Percentiles rank a stretch among this genome's conserved stretches.
phyloP scores from a whole-genome alignment of 495 filamentous ascomycete species.

The Immersiella caudata region DNA sequence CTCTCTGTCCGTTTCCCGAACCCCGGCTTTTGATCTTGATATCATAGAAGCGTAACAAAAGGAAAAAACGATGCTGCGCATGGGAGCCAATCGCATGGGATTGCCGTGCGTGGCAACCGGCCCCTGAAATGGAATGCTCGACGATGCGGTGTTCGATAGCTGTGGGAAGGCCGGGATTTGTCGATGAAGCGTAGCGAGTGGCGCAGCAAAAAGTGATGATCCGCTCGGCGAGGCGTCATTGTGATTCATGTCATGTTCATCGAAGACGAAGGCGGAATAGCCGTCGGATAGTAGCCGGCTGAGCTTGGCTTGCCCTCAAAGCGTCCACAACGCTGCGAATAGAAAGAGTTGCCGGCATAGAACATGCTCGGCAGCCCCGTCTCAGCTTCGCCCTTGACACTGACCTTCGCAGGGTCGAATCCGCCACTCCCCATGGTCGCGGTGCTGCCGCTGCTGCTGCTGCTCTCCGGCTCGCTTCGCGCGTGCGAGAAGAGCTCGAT shows the following conservation, averaged over 20 bases:
- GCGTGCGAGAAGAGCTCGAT: constrained; percentile 48
- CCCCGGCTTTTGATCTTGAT: constrained; percentile 12
- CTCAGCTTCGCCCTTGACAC: constrained; percentile 51
- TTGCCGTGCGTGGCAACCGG: not conserved
- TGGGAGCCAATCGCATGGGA: not conserved
- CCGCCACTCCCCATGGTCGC: constrained; percentile 28
- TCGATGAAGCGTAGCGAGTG: not conserved
- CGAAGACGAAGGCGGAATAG: constrained; percentile 35
- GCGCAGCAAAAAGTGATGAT: not conserved
- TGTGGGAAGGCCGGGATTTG: not conserved
- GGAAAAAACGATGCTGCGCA: not conserved
- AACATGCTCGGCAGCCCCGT: constrained; percentile 45
- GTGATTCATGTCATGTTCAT: constrained; percentile 36
- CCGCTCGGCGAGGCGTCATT: not conserved
- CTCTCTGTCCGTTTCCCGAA: constrained; percentile 14
- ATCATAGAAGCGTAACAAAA: constrained; percentile 5
- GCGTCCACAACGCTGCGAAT: constrained; percentile 41
- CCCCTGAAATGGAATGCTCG: not conserved
- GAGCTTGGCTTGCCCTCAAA: constrained; percentile 52
- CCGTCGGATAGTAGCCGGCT: constrained; percentile 49
- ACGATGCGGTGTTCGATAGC: not conserved
- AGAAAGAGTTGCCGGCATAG: constrained; percentile 42
- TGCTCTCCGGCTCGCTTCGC: constrained; percentile 41
- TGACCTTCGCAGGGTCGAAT: constrained; percentile 43
- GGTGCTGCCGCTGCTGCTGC: constrained; percentile 24